Percentiles rank a stretch among this genome's conserved stretches.
phyloP scores from a whole-genome alignment of 176 grass and related monocot species.

The Canna indica region DNA sequence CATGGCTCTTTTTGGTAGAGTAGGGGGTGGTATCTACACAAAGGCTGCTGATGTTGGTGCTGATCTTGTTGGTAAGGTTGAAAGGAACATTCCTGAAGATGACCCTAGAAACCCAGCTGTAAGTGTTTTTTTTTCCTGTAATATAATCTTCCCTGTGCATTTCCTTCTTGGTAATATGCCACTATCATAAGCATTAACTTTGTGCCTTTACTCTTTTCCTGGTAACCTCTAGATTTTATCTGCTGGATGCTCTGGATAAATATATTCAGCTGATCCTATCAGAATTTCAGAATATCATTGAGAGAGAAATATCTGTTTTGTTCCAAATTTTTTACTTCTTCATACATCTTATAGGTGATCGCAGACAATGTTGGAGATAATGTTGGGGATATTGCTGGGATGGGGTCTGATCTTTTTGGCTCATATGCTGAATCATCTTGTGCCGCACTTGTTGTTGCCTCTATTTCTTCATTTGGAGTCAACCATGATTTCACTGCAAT shows the following conservation, averaged over 20 bases:
- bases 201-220: background rate
- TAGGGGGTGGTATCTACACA: conserved; percentile 49
- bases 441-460: conserved; percentile 45
- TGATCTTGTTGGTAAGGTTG: conserved; percentile 52
- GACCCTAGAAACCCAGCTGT: conserved; percentile 49
- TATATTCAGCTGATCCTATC: background rate
- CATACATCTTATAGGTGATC: conserved; percentile 29
- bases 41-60: conserved; percentile 46
- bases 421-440: conserved; percentile 50
- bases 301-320: background rate
- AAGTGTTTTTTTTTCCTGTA: conserved; percentile 2
- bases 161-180: background rate
- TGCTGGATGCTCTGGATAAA: background rate
- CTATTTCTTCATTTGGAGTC: conserved; percentile 49
- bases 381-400: conserved; percentile 51
- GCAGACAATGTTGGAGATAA: conserved; percentile 57
- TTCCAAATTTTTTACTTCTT: background rate
- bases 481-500: conserved; percentile 50
- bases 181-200: background rate
- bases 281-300: background rate
- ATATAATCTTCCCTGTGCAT: background rate
- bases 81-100: conserved; percentile 62
- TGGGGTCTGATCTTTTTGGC: conserved; percentile 52
- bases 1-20: conserved; percentile 51
- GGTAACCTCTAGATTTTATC: background rate